These are phyloP conservation scores for Westerdykella sp. DNA, from an alignment of 2,329 filamentous ascomycete genomes.

Conservation along the genomic window DNA sequence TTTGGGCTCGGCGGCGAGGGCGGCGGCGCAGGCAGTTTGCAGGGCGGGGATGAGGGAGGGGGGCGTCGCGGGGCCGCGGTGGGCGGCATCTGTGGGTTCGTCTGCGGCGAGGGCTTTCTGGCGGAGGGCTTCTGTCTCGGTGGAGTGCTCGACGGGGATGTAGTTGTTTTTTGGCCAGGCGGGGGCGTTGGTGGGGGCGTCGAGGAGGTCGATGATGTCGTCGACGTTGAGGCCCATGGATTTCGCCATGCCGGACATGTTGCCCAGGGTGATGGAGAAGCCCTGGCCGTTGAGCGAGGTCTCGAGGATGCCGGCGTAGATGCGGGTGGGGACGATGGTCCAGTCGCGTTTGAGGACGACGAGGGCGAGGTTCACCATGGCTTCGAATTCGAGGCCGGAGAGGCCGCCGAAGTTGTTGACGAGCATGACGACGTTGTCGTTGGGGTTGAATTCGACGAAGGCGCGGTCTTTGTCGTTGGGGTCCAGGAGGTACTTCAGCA, in stretches of 20 bases:
- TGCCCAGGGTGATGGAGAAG: slow-evolving; percentile 51
- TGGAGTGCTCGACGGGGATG: slow-evolving; percentile 18
- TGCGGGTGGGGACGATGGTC: slow-evolving; percentile 44
- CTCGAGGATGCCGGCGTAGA: slow-evolving; percentile 47
- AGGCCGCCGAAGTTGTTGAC: slow-evolving; percentile 48
- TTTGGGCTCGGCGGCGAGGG: slow-evolving; percentile 55
- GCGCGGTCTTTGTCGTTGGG: slow-evolving; percentile 44
- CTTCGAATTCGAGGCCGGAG: slow-evolving; percentile 44
- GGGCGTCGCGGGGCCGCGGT: slow-evolving; percentile 37
- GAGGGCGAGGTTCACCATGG: slow-evolving; percentile 40
- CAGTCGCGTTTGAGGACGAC: slow-evolving; percentile 42
- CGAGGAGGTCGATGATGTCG: slow-evolving; percentile 45
- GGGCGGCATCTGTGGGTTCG: slow-evolving; percentile 8
- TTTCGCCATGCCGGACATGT: slow-evolving; percentile 43
- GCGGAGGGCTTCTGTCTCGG: slow-evolving; percentile 22
- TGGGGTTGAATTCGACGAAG: slow-evolving; percentile 44
- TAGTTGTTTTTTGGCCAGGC: slow-evolving; percentile 49
- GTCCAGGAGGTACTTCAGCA: slow-evolving; percentile 46
- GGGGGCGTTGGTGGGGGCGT: slow-evolving; percentile 47
- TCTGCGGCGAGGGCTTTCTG: slow-evolving; percentile 27
- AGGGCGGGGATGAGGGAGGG: slow-evolving; percentile 36
- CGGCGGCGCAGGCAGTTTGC: slow-evolving; percentile 39
- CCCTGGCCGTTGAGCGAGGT: slow-evolving; percentile 52
- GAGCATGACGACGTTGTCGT: slow-evolving; percentile 43
- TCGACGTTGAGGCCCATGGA: slow-evolving; percentile 34